Percentiles rank a stretch among this genome's conserved stretches.
Evolutionary conservation across 441 rosid species (phyloP).

Genomic region (Francoa sonchifolia): DNA sequence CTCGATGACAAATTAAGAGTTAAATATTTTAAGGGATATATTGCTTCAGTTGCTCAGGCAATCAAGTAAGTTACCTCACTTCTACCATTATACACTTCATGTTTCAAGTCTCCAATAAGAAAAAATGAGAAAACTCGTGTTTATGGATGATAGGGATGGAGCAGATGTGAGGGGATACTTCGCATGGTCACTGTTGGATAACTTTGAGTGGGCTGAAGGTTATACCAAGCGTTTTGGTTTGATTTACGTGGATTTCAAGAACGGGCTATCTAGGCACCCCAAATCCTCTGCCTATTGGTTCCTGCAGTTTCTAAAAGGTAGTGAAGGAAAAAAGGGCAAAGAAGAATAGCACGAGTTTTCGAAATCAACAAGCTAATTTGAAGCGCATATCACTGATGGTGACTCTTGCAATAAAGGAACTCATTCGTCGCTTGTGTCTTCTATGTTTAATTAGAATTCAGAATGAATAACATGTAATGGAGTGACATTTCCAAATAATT

Average conservation of each 20-base stretch:
- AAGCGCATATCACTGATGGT: too few relatives aligned
- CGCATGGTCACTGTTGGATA: conserved; percentile 80
- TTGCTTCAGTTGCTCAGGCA: conserved; percentile 57
- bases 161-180: conserved; percentile 76
- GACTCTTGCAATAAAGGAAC: too few relatives aligned
- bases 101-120: neutral
- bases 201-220: conserved; percentile 87
- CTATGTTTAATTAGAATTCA: too few relatives aligned
- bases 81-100: neutral
- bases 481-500: too few relatives aligned
- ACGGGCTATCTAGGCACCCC: conserved; percentile 58
- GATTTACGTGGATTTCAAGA: conserved; percentile 70
- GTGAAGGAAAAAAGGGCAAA: conserved; percentile 31
- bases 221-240: conserved; percentile 78
- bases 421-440: too few relatives aligned
- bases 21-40: conserved; percentile 49
- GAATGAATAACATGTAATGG: too few relatives aligned
- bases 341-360: too few relatives aligned
- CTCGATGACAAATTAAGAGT: conserved; percentile 75
- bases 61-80: conserved; percentile 41
- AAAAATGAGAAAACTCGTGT: neutral
- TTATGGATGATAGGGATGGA: conserved; percentile 42
- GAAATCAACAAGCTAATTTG: too few relatives aligned
- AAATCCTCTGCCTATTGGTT: conserved; percentile 89
- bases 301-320: conserved; percentile 45